Evolutionary conservation across 805 yeast species (phyloP), one percentile per base, ranked within the genome.

Genomic region (Starmerella etchellsii): DNA sequence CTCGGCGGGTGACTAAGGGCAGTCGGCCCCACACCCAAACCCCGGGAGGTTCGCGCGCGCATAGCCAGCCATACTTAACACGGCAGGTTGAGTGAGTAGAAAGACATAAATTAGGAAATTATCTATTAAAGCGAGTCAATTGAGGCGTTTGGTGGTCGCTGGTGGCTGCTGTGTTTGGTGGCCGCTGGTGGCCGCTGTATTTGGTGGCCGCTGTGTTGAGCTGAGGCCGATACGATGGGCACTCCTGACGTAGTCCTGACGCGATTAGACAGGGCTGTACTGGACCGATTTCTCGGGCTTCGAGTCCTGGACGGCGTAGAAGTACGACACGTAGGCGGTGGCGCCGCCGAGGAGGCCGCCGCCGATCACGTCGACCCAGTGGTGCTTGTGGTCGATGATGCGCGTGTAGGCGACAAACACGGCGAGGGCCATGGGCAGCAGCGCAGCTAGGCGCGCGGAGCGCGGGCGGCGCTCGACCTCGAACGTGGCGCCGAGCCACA

Each of bases 351-450:
- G 55, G 1, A 66, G 15, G 23, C 80, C 66, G 3, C 98, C 98
- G 14, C 78, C 54, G 1, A 80, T 51, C 1, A 91, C 79, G 59
- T 88, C 98, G 15, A 81, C 65, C 55, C 82, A 84, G 61, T 88
- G 97, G 56, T 88, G 98, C 57, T 96, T 70, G 61, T 87, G 87
- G 61, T 88, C 98, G 53, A 81, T 79, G 1, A 95, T 82, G 53
- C 98, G 71, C 30, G 91, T 75, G 34, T 82, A 60, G 0, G 96
- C 97, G 50, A 88, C 76, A 48, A 78, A 67, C 1, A 71, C 54
- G 0, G 97, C 95, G 6, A 80, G 69, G 4, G 83, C 51, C 1
- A 56, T 20, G n/a, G 68, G 67, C 10, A 52, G 36, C 42, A 47
- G 36, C 16, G 41, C 42, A 13, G 18, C 30, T n/a, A 33, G 29